These are phyloP conservation scores for Blastobotrys terrestris DNA, from an alignment of 805 yeast genomes.

Conservation along the genomic window DNA sequence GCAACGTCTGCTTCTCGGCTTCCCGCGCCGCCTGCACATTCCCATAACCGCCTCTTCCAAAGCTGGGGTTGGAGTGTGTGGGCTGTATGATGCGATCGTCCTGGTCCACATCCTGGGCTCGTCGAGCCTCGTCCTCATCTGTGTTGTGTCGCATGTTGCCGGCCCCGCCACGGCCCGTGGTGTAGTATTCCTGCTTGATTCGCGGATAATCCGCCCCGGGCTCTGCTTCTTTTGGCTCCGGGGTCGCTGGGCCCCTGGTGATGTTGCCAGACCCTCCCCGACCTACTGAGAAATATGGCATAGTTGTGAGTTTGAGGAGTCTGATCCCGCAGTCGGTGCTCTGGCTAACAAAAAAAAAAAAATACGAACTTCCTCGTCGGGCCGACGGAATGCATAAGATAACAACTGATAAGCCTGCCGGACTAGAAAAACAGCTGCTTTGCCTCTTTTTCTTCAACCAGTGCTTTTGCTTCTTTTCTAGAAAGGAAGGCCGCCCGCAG, in stretches of 20 bases:
- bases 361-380: too few relatives aligned
- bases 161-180: constrained; percentile 76
- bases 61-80: constrained; percentile 32
- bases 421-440: too few relatives aligned
- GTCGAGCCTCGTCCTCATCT: constrained; percentile 50
- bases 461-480: too few relatives aligned
- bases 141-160: constrained; percentile 67
- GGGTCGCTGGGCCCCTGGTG: constrained; percentile 37
- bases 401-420: too few relatives aligned
- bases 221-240: constrained; percentile 47
- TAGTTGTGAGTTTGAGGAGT: neutral
- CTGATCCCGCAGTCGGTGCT: neutral
- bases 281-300: constrained; percentile 51
- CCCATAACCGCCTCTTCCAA: constrained; percentile 66
- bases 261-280: constrained; percentile 78
- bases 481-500: too few relatives aligned
- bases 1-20: constrained; percentile 33
- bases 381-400: too few relatives aligned
- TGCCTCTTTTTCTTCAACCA: too few relatives aligned
- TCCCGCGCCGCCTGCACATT: constrained; percentile 37
- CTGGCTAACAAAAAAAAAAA: neutral
- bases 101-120: constrained; percentile 60
- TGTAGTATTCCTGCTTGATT: constrained; percentile 41
- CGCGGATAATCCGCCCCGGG: constrained; percentile 61
- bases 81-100: constrained; percentile 36